Evolutionary conservation across 2,329 filamentous ascomycete species (phyloP), one percentile per base, ranked within the genome.

Genomic region (Daldinia eschscholtzii): DNA sequence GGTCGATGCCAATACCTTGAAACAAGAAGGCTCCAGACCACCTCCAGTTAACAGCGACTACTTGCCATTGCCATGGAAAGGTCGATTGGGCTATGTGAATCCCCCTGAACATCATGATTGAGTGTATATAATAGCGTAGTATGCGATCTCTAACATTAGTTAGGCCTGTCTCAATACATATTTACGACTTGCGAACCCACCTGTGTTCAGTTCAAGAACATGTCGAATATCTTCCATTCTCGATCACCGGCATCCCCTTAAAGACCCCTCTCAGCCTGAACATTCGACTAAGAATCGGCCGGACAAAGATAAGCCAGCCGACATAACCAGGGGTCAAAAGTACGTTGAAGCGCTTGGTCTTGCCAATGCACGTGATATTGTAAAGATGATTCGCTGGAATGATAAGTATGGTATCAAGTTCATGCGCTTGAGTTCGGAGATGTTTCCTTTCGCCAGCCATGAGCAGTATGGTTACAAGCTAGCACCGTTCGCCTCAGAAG

Each of bases 361-460:
- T 10, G 89, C 92, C 15, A 98, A 98, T 79, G 92, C 92, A 0
- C 86, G 88, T 44, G 95, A 98, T 74, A 88, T 98, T 35, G 82
- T 87, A 64, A 97, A 97, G 79, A 93, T 98, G 88, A 76, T 98
- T 7, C 87, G 89, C 1, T 98, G 95, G 95, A 98, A 98, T 76
- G 91, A 97, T 71, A 92, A 89, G 73, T 98, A 95, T 72, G 91
- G 91, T 42, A 98, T 98, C 80, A 94, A 90, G 73, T 98, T 98
- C 79, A 89, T 98, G 88, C 89, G 95, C 1, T 84, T 98, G 20
- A 97, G 93, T 73, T 97, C 93, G 61, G 95, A 98, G 74, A 98
- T 98, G 92, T 98, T 98, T 72, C 95, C 95, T 0, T 98, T 98
- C 78, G 95, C 95, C 1, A 97, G 93, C 71, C 95, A 98, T 76